phyloP scores from a whole-genome alignment of 1,284 basidiomycete species.

The Ceratorhiza oryzae-sativae region DNA sequence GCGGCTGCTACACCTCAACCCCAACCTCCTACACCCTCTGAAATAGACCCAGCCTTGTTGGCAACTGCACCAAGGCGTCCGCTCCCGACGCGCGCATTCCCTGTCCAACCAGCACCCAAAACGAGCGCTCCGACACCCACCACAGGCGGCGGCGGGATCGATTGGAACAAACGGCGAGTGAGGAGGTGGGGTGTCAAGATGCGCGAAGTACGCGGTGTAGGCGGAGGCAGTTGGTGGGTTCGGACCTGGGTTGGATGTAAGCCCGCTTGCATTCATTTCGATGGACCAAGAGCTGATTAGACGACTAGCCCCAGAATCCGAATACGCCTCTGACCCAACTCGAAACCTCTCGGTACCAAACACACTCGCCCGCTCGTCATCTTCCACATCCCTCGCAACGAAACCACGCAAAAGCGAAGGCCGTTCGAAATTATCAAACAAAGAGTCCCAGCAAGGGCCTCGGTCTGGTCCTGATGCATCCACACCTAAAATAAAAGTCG shows the following conservation, averaged over 20 bases:
- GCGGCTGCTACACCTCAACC: background rate
- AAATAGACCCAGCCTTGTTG: constrained; percentile 24
- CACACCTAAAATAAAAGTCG: background rate
- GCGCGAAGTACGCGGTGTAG: constrained; percentile 21
- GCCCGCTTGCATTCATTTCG: background rate
- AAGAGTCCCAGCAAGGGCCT: background rate
- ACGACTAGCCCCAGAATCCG: constrained; percentile 8
- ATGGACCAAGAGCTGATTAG: background rate
- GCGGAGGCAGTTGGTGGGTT: constrained; percentile 35
- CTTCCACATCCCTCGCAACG: background rate
- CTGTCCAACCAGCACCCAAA: constrained; percentile 32
- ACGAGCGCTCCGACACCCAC: background rate
- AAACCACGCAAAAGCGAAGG: constrained; percentile 12
- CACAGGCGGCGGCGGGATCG: background rate
- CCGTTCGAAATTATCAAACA: no score
- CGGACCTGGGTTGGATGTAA: constrained; percentile 29
- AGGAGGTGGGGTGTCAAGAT: constrained; percentile 16
- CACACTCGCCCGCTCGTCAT: constrained; percentile 3
- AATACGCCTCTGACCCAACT: constrained; percentile 28
- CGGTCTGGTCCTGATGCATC: background rate
- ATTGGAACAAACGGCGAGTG: background rate
- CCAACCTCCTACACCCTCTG: constrained; percentile 3
- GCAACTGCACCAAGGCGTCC: constrained; percentile 30
- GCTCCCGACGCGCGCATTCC: constrained; percentile 31
- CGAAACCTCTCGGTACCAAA: constrained; percentile 17